These are phyloP conservation scores for Penicillium sp. DNA, from an alignment of 2,329 filamentous ascomycete genomes.

Conservation along the genomic window DNA sequence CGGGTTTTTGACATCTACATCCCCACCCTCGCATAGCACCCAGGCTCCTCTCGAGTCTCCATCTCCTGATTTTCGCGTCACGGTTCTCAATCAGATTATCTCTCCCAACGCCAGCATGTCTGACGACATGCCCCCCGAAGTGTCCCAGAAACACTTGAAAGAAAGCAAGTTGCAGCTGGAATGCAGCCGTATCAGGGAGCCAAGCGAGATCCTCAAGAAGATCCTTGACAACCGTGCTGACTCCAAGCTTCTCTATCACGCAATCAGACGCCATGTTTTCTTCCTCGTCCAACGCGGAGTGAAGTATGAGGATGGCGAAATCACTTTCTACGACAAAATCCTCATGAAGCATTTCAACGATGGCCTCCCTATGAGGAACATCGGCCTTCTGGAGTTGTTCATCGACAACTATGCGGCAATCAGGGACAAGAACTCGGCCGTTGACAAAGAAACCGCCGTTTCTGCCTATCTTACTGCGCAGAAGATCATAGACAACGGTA, in stretches of 20 bases:
- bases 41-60: background rate
- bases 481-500: slow-evolving; percentile 20
- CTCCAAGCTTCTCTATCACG: slow-evolving; percentile 28
- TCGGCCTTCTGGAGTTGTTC: slow-evolving; percentile 39
- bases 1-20: background rate
- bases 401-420: slow-evolving; percentile 40
- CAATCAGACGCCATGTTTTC: slow-evolving; percentile 35
- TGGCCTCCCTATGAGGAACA: slow-evolving; percentile 29
- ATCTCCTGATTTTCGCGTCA: background rate
- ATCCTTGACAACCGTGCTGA: slow-evolving; percentile 28
- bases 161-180: background rate
- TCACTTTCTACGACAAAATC: slow-evolving; percentile 44
- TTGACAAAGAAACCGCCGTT: slow-evolving; percentile 25
- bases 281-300: slow-evolving; percentile 38
- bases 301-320: slow-evolving; percentile 31
- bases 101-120: background rate
- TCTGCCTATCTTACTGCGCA: slow-evolving; percentile 29
- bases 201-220: slow-evolving; percentile 29
- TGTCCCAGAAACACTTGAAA: background rate
- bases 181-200: slow-evolving; percentile 3
- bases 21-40: background rate
- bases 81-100: background rate
- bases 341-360: slow-evolving; percentile 36
- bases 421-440: slow-evolving; percentile 8
- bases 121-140: background rate